Evolutionary conservation across 2,329 filamentous ascomycete species (phyloP), one percentile per base, ranked within the genome.

Genomic region (Pestalotiopsis sp.): DNA sequence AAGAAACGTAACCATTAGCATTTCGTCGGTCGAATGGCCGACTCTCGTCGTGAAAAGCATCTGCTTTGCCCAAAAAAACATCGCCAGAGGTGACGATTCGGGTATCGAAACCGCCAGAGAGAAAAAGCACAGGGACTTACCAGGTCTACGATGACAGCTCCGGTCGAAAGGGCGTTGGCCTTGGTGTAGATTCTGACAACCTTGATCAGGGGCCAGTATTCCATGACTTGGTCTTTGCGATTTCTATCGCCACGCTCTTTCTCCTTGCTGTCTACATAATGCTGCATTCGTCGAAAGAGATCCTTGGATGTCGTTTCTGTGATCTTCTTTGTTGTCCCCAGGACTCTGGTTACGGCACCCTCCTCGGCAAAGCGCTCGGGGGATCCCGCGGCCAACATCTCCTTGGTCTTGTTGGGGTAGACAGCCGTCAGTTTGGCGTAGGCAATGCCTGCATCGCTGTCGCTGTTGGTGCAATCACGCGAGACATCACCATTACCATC

Each of bases 81-180:
- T 36, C 17, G 13, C 7, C 57, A 5, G 11, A 36, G 11, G 27
- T 25, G 57, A 59, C 7, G 3, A 6, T 4, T 27, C 20, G 4
- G 14, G 23, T 14, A 27, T 27, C 13, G 6, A 23, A 17, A 59
- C 23, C 23, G n/a, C 23, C 23, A 64, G n/a, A 64, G 20, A 52
- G 20, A 25, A 49, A 64, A 64, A 20, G 41, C 25, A 38, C 12
- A 12, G 31, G 12, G 11, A 52, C 62, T 64, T 52, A 64, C 62
- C n/a, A 91, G 77, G 74, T 91, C 86, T 14, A 88, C 87, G 66
- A 88, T 80, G 1, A 87, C 83, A 3, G 85, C 85, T 3, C 87
- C 86, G n/a, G 86, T 88, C 0, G 84, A 82, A 3, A 89, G 75
- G 1, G 82, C 84, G 13, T 82, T 75, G 1, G 85, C 80, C 73